Conservation (phyloP, 2,329 filamentous ascomycete genomes). For the Clarireedia monteithiana region DNA sequence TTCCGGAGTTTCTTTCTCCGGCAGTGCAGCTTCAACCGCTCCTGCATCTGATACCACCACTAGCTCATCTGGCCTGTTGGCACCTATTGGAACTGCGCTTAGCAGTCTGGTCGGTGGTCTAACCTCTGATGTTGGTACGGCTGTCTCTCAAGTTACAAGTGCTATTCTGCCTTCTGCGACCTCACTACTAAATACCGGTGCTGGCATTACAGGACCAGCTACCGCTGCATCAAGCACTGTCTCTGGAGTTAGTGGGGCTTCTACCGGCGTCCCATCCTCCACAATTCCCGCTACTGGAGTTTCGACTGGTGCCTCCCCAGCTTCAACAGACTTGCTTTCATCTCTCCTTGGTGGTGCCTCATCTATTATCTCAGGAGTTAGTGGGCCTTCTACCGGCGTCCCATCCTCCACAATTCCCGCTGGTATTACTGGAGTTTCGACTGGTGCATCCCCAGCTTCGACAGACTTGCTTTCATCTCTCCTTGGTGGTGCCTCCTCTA, state of each 20-base stretch:
- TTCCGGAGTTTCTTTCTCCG: conserved; percentile 13
- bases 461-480: not conserved
- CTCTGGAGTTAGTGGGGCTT: not conserved
- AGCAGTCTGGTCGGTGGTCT: conserved; percentile 1
- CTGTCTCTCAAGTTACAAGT: conserved; percentile 7
- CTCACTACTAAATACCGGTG: not conserved
- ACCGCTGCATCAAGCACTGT: not conserved
- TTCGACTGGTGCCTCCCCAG: not conserved
- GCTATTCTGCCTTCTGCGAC: not conserved
- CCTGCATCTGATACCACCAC: not conserved
- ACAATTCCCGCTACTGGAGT: not conserved
- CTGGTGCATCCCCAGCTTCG: not conserved
- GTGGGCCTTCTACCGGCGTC: not conserved
- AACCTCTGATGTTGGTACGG: not conserved
- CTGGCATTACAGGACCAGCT: not conserved
- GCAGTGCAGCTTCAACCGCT: conserved; percentile 8
- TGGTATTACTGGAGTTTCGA: not conserved
- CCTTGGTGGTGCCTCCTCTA: not conserved
- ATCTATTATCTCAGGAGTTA: not conserved
- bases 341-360: not conserved
- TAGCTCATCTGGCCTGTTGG: not conserved
- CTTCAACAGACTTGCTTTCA: not conserved
- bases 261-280: not conserved
- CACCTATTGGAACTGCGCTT: not conserved
- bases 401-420: not conserved